phyloP scores from a whole-genome alignment of 2,329 filamentous ascomycete genomes.

The Epichloe bromicola region DNA sequence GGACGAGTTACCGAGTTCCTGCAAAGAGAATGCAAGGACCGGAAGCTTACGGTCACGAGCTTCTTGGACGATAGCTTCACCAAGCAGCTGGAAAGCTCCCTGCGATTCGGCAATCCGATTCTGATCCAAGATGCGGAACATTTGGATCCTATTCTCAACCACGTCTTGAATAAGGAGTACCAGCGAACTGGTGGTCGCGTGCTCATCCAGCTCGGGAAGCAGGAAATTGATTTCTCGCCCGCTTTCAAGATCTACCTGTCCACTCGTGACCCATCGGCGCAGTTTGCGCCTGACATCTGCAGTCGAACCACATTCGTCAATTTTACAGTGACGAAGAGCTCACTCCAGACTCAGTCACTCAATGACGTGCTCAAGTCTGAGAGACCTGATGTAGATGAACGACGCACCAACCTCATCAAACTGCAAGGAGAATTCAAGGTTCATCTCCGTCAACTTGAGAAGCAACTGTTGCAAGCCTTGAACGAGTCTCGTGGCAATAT shows the following conservation, averaged over 20 bases:
- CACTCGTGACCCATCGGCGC: constrained; percentile 88
- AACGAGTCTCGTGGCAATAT: constrained; percentile 98
- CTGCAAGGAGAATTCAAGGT: constrained; percentile 98
- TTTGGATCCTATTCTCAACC: constrained; percentile 91
- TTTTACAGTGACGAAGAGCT: constrained; percentile 98
- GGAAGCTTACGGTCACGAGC: constrained; percentile 89
- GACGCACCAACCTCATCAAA: constrained; percentile 94
- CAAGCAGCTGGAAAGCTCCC: constrained; percentile 91
- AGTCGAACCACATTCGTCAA: constrained; percentile 98
- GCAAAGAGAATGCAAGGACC: constrained; percentile 85
- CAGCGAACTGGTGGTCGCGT: constrained; percentile 97
- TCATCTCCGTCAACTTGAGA: constrained; percentile 91
- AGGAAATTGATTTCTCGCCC: constrained; percentile 98
- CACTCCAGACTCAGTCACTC: constrained; percentile 91
- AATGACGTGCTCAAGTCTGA: constrained; percentile 97
- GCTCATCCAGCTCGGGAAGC: constrained; percentile 93
- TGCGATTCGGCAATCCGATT: constrained; percentile 96
- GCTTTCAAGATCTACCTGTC: constrained; percentile 92
- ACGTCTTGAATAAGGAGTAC: constrained; percentile 98
- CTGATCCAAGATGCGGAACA: constrained; percentile 97
- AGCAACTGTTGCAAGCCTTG: constrained; percentile 81
- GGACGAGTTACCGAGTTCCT: constrained; percentile 90
- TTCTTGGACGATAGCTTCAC: constrained; percentile 97
- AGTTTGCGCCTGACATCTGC: constrained; percentile 93
- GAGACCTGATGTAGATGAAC: constrained; percentile 91